A percentile compares a stretch with the other conserved stretches of the same genome.
Evolutionary conservation across 805 yeast genomes (phyloP).

Genomic region (Metschnikowia gelsemii): DNA sequence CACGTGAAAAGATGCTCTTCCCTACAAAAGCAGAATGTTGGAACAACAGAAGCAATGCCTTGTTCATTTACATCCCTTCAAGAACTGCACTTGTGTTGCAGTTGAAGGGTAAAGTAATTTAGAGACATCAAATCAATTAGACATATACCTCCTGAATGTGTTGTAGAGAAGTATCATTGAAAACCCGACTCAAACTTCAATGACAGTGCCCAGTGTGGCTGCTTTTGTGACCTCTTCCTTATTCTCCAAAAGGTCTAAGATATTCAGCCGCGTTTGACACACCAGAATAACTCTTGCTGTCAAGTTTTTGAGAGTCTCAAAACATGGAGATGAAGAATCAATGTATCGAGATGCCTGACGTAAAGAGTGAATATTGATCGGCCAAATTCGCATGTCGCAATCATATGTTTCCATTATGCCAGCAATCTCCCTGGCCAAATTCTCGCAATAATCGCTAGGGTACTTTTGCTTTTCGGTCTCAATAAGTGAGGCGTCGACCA

Average conservation of each 20-base stretch:
- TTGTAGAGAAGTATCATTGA: too few species aligned
- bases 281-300: conserved; percentile 16
- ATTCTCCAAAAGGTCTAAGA: conserved; percentile 7
- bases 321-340: conserved; percentile 11
- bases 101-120: conserved; percentile 27
- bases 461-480: conserved; percentile 24
- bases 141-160: too few species aligned
- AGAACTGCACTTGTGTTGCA: conserved; percentile 52
- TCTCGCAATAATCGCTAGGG: conserved; percentile 27
- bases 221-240: not conserved
- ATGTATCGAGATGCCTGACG: conserved; percentile 24
- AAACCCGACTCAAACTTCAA: conserved; percentile 1
- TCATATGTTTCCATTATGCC: conserved; percentile 42
- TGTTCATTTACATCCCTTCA: conserved; percentile 80
- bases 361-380: conserved; percentile 35
- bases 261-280: conserved; percentile 19
- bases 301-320: conserved; percentile 15
- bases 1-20: conserved; percentile 45
- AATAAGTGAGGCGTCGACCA: conserved; percentile 19
- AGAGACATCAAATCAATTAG: not conserved
- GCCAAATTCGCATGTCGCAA: conserved; percentile 33
- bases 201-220: not conserved
- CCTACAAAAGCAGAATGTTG: conserved; percentile 74
- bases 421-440: conserved; percentile 35
- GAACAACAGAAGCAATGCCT: conserved; percentile 74